Conservation (phyloP, 768 basidiomycete genomes). For the Pulveroboletus sp. region DNA sequence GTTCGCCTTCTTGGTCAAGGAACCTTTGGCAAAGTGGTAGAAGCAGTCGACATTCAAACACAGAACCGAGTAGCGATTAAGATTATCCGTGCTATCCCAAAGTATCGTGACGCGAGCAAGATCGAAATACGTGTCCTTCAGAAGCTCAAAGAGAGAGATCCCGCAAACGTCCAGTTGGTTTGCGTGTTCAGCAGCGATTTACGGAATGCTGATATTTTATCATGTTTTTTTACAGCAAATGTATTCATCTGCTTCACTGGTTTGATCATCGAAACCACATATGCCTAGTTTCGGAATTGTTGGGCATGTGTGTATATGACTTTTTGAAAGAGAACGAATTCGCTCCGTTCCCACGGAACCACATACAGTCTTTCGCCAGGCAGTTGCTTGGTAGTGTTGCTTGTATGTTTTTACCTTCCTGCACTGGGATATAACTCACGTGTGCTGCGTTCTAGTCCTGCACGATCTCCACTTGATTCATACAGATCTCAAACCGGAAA, state of each 20-base stretch:
- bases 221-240: slow-evolving; percentile 61
- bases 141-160: slow-evolving; percentile 85
- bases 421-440: not conserved
- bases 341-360: slow-evolving; percentile 90
- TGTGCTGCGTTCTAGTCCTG: slow-evolving; percentile 53
- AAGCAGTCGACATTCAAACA: slow-evolving; percentile 77
- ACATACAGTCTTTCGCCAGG: slow-evolving; percentile 93
- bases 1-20: slow-evolving; percentile 91
- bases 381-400: slow-evolving; percentile 90
- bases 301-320: slow-evolving; percentile 98
- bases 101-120: slow-evolving; percentile 97
- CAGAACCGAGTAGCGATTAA: slow-evolving; percentile 89
- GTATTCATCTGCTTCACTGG: slow-evolving; percentile 90
- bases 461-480: slow-evolving; percentile 90
- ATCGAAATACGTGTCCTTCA: slow-evolving; percentile 96
- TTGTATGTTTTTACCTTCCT: slow-evolving; percentile 54
- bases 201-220: slow-evolving; percentile 17
- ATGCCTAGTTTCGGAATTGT: slow-evolving; percentile 91
- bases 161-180: slow-evolving; percentile 80
- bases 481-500: slow-evolving; percentile 98
- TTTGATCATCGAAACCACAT: slow-evolving; percentile 98
- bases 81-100: slow-evolving; percentile 96
- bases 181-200: slow-evolving; percentile 6
- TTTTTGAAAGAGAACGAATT: slow-evolving; percentile 98
- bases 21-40: slow-evolving; percentile 98